A percentile compares a stretch with the other conserved stretches of the same genome.
phyloP scores from a whole-genome alignment of 495 filamentous ascomycete species.

The Evansstolkia leycettana region DNA sequence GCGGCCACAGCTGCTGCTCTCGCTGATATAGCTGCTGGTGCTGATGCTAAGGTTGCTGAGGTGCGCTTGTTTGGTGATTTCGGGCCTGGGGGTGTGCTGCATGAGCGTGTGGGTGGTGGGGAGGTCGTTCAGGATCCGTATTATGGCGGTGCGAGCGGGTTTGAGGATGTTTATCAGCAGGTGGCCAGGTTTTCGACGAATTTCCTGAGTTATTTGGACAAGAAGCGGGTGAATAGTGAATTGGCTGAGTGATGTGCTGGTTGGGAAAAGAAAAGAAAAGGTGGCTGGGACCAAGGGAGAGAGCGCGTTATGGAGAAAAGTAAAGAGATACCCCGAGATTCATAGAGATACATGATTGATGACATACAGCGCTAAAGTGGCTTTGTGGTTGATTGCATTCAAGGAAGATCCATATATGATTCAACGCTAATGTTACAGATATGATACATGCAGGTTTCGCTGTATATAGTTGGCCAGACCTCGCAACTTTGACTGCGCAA shows the following conservation, averaged over 20 bases:
- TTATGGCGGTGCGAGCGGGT: constrained; percentile 73
- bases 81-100: constrained; percentile 52
- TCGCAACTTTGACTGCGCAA: no score
- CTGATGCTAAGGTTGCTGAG: constrained; percentile 27
- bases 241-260: background rate
- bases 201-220: constrained; percentile 45
- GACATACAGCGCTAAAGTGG: no score
- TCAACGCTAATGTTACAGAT: no score
- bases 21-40: constrained; percentile 15
- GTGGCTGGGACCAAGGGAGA: no score
- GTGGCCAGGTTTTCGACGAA: constrained; percentile 64
- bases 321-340: no score
- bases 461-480: no score
- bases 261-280: no score
- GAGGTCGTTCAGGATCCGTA: constrained; percentile 85
- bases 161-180: constrained; percentile 79
- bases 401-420: no score
- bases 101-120: constrained; percentile 56
- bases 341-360: no score
- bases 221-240: constrained; percentile 4
- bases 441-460: no score
- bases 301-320: no score
- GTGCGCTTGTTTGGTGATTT: constrained; percentile 83
- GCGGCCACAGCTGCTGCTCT: constrained; percentile 16
- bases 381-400: no score